Evolutionary conservation across 805 yeast species (phyloP).

Genomic region (Zygosaccharomyces bailii): DNA sequence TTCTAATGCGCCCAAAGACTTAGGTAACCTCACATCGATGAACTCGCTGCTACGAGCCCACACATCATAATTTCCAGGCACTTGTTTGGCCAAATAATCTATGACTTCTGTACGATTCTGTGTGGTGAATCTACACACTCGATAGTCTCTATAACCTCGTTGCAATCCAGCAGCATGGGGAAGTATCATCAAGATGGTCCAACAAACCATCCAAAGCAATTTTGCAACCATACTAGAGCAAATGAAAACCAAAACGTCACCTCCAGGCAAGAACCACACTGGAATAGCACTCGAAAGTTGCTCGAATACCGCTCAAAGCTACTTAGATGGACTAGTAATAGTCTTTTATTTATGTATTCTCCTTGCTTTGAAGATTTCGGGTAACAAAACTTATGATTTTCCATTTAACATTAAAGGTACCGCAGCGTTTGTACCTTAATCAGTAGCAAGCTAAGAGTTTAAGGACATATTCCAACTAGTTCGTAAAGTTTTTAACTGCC

Average conservation of each 20-base stretch:
- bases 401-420: background rate
- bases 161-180: constrained; percentile 7
- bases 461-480: background rate
- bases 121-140: constrained; percentile 26
- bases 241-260: background rate
- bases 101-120: constrained; percentile 12
- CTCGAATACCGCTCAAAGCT: background rate
- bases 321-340: background rate
- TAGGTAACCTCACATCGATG: constrained; percentile 43
- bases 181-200: constrained; percentile 4
- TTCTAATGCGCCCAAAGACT: constrained; percentile 15
- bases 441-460: background rate
- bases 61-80: constrained; percentile 31
- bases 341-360: background rate
- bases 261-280: background rate
- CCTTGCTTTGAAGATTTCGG: background rate
- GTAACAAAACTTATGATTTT: background rate
- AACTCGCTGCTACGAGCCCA: constrained; percentile 52
- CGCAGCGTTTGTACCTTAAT: constrained; percentile 1
- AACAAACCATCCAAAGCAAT: constrained; percentile 6
- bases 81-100: constrained; percentile 12
- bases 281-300: background rate
- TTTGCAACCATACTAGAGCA: constrained; percentile 6
- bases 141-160: constrained; percentile 21
- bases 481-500: too few relatives aligned